Evolutionary conservation across 1,284 basidiomycete genomes (phyloP).

Genomic region (Marasmius fiardii): DNA sequence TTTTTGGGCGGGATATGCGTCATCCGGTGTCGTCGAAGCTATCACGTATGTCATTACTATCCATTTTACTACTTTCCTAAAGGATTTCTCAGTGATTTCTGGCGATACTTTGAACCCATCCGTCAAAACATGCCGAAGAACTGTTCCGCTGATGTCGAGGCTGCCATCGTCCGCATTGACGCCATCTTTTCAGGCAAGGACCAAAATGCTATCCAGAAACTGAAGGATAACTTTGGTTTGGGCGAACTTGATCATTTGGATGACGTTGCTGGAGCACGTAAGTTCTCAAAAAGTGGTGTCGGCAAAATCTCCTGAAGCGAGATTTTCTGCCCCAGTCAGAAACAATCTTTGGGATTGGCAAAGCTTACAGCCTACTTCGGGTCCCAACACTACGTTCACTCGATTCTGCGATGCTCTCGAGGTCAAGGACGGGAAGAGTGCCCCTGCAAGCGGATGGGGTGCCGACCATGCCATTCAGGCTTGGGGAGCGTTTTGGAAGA

Average conservation of each 20-base stretch:
- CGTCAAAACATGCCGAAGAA: slow-evolving; percentile 67
- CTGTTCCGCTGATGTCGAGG: slow-evolving; percentile 68
- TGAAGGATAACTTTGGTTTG: slow-evolving; percentile 63
- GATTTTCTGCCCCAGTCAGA: slow-evolving; percentile 33
- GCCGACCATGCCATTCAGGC: slow-evolving; percentile 58
- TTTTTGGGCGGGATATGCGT: slow-evolving; percentile 68
- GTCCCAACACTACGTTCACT: slow-evolving; percentile 52
- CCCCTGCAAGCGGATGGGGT: slow-evolving; percentile 58
- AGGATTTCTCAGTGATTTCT: slow-evolving; percentile 48
- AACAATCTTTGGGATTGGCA: slow-evolving; percentile 68
- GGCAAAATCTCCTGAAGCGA: too few relatives aligned
- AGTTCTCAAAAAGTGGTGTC: too few relatives aligned
- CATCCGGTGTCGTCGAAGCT: slow-evolving; percentile 70
- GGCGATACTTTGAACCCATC: slow-evolving; percentile 73
- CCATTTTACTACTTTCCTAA: neutral
- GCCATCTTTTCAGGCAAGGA: slow-evolving; percentile 45
- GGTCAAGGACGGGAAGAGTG: slow-evolving; percentile 57
- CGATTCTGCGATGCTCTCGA: slow-evolving; percentile 73
- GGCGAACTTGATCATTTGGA: slow-evolving; percentile 55
- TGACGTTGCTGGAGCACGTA: slow-evolving; percentile 49
- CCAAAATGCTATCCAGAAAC: slow-evolving; percentile 39
- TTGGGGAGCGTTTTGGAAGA: slow-evolving; percentile 58
- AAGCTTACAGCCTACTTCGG: slow-evolving; percentile 43
- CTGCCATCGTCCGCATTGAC: slow-evolving; percentile 64
- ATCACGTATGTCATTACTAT: slow-evolving; percentile 33